These are phyloP conservation scores for Saccharomycopsis guyanensis DNA, from an alignment of 805 yeast genomes.

Conservation along the genomic window DNA sequence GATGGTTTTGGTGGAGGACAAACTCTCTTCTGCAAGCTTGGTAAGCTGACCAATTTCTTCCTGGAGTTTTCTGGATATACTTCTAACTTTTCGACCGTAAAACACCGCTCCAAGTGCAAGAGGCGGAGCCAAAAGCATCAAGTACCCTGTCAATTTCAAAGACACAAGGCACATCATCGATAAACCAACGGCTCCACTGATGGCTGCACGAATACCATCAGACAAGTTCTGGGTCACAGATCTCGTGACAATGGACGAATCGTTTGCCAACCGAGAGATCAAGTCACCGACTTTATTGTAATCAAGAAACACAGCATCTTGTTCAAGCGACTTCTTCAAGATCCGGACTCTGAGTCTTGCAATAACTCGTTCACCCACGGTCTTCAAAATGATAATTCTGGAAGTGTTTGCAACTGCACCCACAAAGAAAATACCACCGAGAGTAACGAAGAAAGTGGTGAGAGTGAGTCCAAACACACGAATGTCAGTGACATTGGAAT, in stretches of 20 bases:
- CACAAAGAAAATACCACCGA: constrained; percentile 54
- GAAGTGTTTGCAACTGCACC: constrained; percentile 81
- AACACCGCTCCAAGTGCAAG: constrained; percentile 69
- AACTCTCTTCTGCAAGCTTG: constrained; percentile 86
- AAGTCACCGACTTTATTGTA: constrained; percentile 86
- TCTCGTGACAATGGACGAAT: constrained; percentile 79
- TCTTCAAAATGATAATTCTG: constrained; percentile 64
- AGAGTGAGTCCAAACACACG: constrained; percentile 53
- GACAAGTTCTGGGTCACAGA: constrained; percentile 83
- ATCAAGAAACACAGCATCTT: constrained; percentile 86
- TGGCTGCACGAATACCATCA: constrained; percentile 81
- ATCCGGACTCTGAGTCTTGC: constrained; percentile 76
- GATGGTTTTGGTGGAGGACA: constrained; percentile 77
- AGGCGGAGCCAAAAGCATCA: constrained; percentile 79
- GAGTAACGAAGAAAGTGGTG: constrained; percentile 52
- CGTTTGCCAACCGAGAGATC: constrained; percentile 80
- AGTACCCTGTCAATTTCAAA: constrained; percentile 71
- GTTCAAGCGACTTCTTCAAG: constrained; percentile 67
- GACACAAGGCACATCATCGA: constrained; percentile 89
- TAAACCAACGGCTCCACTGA: constrained; percentile 80
- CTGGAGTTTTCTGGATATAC: constrained; percentile 68
- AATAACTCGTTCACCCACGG: constrained; percentile 81
- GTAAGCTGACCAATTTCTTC: constrained; percentile 80
- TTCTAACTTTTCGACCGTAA: constrained; percentile 74
- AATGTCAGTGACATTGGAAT: constrained; percentile 26